Evolutionary conservation across 148 eudicot genomes (phyloP), one percentile per base, ranked within the genome.

Genomic region (Simmondsia chinensis): DNA sequence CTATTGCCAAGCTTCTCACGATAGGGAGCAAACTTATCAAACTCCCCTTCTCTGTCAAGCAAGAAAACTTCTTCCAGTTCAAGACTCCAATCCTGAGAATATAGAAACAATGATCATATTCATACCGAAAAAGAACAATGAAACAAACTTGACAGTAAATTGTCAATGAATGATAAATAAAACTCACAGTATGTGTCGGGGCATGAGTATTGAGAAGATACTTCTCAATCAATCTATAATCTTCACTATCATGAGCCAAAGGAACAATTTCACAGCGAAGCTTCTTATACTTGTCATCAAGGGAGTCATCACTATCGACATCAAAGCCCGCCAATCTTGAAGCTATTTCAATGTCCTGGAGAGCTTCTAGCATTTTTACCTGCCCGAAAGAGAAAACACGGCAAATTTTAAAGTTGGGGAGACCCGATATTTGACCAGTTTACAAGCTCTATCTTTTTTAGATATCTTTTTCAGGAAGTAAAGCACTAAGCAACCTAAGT

Each of bases 331-430:
- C 99, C 52, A 93, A 60, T 60, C 80, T 76, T 13, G 99, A 93
- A 56, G 99, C 99, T 67, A 93, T 82, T 65, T 93, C 96, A 58
- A 93, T 93, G 50, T 93, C 99, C 56, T 93, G 99, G 42, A 93
- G 99, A 47, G 99, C 99, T 79, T 93, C 99, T 28, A 93, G 52
- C 96, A 93, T 93, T 86, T 93, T 86, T 44, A 93, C 89, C 99
- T 93, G 59, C 16, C 48, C 61, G 7, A 19, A 11, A 48, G 15
- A 39, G 16, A 34, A 33, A 63, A 10, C 33, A 48, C 7, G 25
- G 18, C 19, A 20, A 38, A n/a, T n/a, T n/a, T n/a, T n/a, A n/a
- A n/a, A n/a, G n/a, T n/a, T n/a, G n/a, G n/a, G n/a, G n/a, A n/a
- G n/a, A n/a, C n/a, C n/a, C n/a, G n/a, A n/a, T n/a, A n/a, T n/a